These are phyloP conservation scores for Cenchrus fungigraminus DNA, from an alignment of 176 grass and related monocot genomes.

Conservation along the genomic window DNA sequence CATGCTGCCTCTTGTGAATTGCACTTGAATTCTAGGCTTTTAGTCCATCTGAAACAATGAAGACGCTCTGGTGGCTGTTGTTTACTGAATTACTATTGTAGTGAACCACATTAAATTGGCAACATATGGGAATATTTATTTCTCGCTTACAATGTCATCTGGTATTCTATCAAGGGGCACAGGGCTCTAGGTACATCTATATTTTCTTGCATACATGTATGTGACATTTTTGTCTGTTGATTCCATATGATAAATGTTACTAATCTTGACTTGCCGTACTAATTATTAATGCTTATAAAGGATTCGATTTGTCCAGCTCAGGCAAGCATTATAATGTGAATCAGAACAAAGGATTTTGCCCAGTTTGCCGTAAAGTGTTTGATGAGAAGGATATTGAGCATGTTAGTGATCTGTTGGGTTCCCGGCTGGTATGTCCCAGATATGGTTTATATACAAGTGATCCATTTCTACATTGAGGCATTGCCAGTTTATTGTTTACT, in stretches of 20 bases:
- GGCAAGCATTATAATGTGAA: constrained; percentile 46
- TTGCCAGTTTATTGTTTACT: not conserved
- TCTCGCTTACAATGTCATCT: constrained; percentile 1
- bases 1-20: not conserved
- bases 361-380: constrained; percentile 93
- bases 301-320: constrained; percentile 53
- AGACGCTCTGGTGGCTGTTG: constrained; percentile 15
- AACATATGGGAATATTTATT: constrained; percentile 5
- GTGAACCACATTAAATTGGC: not conserved
- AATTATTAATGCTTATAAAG: constrained; percentile 47
- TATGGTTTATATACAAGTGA: constrained; percentile 12
- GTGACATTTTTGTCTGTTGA: constrained; percentile 15
- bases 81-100: not conserved
- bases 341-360: constrained; percentile 80
- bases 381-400: constrained; percentile 95
- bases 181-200: not conserved
- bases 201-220: constrained; percentile 2
- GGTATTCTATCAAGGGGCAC: not conserved
- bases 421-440: constrained; percentile 60
- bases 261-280: constrained; percentile 36
- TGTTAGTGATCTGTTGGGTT: constrained; percentile 59
- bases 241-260: constrained; percentile 21
- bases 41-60: not conserved
- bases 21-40: not conserved
- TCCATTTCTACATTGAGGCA: not conserved